phyloP scores from a whole-genome alignment of 805 yeast genomes.

The Crinitomyces ghanaensis region DNA sequence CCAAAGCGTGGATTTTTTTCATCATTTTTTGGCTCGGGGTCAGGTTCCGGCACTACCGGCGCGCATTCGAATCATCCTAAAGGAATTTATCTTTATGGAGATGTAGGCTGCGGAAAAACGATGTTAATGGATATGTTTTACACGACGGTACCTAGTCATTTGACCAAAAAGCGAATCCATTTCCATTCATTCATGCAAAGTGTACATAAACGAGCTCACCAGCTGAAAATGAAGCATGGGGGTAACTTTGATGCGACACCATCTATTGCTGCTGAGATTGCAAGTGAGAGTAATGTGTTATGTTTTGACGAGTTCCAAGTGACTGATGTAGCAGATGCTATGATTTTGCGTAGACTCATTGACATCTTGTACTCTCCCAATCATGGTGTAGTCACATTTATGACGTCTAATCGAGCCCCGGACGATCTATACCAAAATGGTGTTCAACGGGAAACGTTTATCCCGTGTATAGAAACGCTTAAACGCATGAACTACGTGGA shows the following conservation, averaged over 20 bases:
- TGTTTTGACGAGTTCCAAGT: slow-evolving; percentile 98
- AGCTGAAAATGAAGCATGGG: slow-evolving; percentile 54
- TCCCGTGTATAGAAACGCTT: slow-evolving; percentile 81
- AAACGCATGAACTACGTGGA: slow-evolving; percentile 66
- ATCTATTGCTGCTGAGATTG: slow-evolving; percentile 68
- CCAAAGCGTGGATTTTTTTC: slow-evolving; percentile 8
- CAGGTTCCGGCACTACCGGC: slow-evolving; percentile 10
- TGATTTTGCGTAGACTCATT: slow-evolving; percentile 73
- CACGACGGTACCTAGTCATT: slow-evolving; percentile 63
- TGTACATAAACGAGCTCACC: slow-evolving; percentile 78
- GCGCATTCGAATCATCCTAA: slow-evolving; percentile 42
- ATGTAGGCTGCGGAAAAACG: slow-evolving; percentile 97
- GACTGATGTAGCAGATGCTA: slow-evolving; percentile 97
- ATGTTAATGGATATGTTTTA: slow-evolving; percentile 97
- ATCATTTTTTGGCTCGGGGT: slow-evolving; percentile 6
- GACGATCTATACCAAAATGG: slow-evolving; percentile 90
- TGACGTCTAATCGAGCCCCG: slow-evolving; percentile 93
- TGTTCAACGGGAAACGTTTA: slow-evolving; percentile 79
- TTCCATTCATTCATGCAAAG: slow-evolving; percentile 97
- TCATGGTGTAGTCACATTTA: slow-evolving; percentile 78
- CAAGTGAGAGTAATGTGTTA: slow-evolving; percentile 60
- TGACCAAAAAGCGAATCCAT: slow-evolving; percentile 74
- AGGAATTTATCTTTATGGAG: slow-evolving; percentile 91
- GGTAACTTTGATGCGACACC: slow-evolving; percentile 76
- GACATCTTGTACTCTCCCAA: slow-evolving; percentile 50